phyloP scores from a whole-genome alignment of 257 asterid genomes.

The Lycium barbarum region DNA sequence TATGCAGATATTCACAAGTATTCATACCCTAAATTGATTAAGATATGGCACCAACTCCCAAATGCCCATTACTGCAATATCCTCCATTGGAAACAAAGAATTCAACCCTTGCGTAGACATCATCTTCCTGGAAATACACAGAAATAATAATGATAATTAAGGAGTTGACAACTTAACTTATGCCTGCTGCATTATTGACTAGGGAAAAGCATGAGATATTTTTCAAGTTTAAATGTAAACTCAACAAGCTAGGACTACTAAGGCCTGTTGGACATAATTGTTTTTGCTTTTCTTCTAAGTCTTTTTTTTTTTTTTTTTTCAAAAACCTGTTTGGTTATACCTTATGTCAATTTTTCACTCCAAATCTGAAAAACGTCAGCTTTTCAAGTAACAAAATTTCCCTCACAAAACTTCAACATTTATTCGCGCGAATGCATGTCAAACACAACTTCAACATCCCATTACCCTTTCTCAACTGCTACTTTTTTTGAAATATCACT shows the following conservation, averaged over 20 bases:
- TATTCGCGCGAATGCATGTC: too few relatives aligned
- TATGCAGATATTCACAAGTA: slow-evolving; percentile 26
- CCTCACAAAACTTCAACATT: too few relatives aligned
- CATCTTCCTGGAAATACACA: slow-evolving; percentile 49
- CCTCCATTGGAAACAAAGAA: slow-evolving; percentile 84
- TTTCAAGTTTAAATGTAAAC: background rate
- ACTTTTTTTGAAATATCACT: too few relatives aligned
- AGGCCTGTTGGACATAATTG: too few relatives aligned
- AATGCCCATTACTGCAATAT: slow-evolving; percentile 91
- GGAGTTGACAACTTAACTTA: slow-evolving; percentile 11
- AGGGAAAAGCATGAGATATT: slow-evolving; percentile 1
- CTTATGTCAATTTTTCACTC: too few relatives aligned
- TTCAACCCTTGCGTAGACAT: slow-evolving; percentile 80
- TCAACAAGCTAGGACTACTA: background rate
- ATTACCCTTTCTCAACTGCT: too few relatives aligned
- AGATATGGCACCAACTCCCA: slow-evolving; percentile 95
- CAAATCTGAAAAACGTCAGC: too few relatives aligned
- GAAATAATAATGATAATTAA: slow-evolving; percentile 19
- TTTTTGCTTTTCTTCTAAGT: too few relatives aligned
- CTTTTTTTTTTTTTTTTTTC: too few relatives aligned
- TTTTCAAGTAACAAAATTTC: too few relatives aligned
- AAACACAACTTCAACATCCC: too few relatives aligned
- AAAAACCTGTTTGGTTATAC: too few relatives aligned
- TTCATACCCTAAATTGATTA: slow-evolving; percentile 66
- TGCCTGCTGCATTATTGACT: background rate